A percentile compares a stretch with the other conserved stretches of the same genome.
Conservation (phyloP, 2,329 filamentous ascomycete genomes). For the Monosporascus sp. region DNA sequence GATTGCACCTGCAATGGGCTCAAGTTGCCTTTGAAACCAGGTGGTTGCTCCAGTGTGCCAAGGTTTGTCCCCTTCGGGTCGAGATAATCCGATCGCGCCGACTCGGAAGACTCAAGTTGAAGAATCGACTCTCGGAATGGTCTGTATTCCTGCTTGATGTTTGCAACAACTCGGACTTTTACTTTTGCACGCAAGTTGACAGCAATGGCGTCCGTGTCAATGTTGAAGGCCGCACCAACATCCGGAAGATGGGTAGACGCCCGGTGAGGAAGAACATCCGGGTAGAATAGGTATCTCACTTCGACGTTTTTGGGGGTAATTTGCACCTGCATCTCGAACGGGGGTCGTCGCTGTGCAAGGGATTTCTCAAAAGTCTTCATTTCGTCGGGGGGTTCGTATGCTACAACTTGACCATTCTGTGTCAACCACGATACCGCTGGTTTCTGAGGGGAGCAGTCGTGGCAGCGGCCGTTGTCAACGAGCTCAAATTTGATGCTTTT, state of each 20-base stretch:
- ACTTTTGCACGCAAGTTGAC: neutral
- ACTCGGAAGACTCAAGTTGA: neutral
- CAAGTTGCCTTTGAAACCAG: constrained; percentile 6
- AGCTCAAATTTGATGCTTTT: constrained; percentile 3
- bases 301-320: neutral
- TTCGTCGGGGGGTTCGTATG: constrained; percentile 4
- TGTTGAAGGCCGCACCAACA: neutral
- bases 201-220: neutral
- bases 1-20: constrained; percentile 21
- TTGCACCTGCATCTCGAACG: constrained; percentile 7
- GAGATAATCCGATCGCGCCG: neutral
- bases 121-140: neutral
- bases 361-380: constrained; percentile 8
- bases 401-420: neutral
- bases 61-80: neutral
- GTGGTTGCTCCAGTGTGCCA: neutral
- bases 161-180: neutral
- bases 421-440: constrained; percentile 4
- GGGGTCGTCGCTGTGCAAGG: neutral
- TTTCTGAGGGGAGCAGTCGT: constrained; percentile 5
- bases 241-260: constrained; percentile 8
- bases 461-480: constrained; percentile 4
- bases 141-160: neutral
- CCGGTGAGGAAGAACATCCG: constrained; percentile 3
- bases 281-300: constrained; percentile 8